Evolutionary conservation across 768 basidiomycete species (phyloP), one percentile per base, ranked within the genome.

Genomic region (Rhizopogon sp.): DNA sequence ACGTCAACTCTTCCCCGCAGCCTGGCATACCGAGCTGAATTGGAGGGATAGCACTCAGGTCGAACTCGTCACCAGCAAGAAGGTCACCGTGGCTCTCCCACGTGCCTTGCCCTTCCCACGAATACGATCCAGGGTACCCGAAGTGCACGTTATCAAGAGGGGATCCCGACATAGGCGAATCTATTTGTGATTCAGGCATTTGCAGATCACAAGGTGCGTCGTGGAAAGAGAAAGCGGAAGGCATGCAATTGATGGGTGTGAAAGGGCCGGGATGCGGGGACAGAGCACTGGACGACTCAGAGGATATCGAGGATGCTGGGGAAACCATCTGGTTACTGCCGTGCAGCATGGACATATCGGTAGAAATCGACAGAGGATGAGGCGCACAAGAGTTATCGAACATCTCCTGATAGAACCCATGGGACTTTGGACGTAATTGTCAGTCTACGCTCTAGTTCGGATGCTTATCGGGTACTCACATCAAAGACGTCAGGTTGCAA

Each of bases 21-120:
- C 80, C 81, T 46, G 79, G 73, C 56, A 80, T 64, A 14, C 81
- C 81, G 52, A 87, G 72, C 58, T 85, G 79, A 65, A 87, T 77
- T 0, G 85, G 79, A 2, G 84, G 85, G 58, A 88, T 88, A 22
- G 82, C 71, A 60, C 63, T 70, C 58, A 88, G 67, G 63, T 87
- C 85, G 64, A 87, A 88, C 69, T 88, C 86, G 66, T 85, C 83
- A 53, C 75, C 77, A 39, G 71, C 71, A 43, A 87, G 70, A 53
- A 73, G 59, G 47, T 70, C 66, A 60, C 58, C 22, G 61, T 75
- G 56, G 66, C 63, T 64, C 6, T 64, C 66, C 74, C 75, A 75
- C 52, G 70, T 55, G 29, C 63, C 52, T 31, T 62, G 59, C 5
- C 64, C 53, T 3, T 65, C 66, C 70, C 72, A 76, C 47, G 68